These are phyloP conservation scores for Scolecobasidium constrictum DNA, from an alignment of 2,329 filamentous ascomycete genomes.

Conservation along the genomic window DNA sequence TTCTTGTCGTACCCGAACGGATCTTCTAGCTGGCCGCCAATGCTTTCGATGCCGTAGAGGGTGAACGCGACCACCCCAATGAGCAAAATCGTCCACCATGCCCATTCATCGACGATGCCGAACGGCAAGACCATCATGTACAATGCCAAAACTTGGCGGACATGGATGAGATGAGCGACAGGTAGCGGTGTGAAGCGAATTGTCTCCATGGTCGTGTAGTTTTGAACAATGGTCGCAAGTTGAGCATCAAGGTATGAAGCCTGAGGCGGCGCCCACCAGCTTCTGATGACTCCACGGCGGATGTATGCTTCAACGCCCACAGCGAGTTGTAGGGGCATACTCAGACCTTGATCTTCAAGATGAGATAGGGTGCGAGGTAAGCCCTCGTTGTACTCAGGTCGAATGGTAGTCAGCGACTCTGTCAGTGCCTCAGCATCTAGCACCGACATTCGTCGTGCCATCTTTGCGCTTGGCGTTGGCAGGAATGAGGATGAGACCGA, in stretches of 20 bases:
- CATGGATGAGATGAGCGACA: constrained; percentile 54
- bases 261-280: constrained; percentile 50
- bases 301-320: constrained; percentile 51
- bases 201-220: constrained; percentile 54
- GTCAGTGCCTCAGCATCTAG: constrained; percentile 15
- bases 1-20: constrained; percentile 56
- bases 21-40: constrained; percentile 53
- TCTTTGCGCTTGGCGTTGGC: background rate
- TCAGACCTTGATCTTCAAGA: constrained; percentile 47
- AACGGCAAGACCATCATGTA: constrained; percentile 52
- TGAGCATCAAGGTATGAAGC: constrained; percentile 48
- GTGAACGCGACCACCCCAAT: constrained; percentile 52
- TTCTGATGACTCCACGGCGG: constrained; percentile 41
- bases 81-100: constrained; percentile 51
- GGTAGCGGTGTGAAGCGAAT: constrained; percentile 54
- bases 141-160: constrained; percentile 51
- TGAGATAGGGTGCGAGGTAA: constrained; percentile 18
- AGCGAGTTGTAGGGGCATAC: constrained; percentile 48
- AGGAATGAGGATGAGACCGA: background rate
- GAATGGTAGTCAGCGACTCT: constrained; percentile 9
- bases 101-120: constrained; percentile 51
- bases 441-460: constrained; percentile 9
- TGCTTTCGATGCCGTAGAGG: constrained; percentile 53
- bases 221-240: constrained; percentile 44
- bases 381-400: constrained; percentile 23